These are phyloP conservation scores for Mortierella sp. DNA, from an alignment of 371 early-diverging fungal genomes.

Conservation along the genomic window DNA sequence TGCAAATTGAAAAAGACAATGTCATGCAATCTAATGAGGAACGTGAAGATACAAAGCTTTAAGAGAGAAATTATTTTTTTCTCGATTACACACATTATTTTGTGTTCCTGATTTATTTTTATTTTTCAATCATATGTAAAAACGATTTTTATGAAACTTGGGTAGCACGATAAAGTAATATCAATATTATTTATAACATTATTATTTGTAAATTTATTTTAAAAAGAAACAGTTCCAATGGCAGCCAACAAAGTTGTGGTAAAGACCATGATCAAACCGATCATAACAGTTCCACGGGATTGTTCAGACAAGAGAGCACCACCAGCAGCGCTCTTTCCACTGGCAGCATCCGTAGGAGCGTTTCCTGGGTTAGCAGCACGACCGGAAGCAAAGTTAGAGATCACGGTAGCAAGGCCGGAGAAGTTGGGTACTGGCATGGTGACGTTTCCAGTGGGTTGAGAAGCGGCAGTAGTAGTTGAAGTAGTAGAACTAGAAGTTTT, in stretches of 20 bases:
- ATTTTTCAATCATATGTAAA: constrained; percentile 1
- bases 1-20: too few species aligned
- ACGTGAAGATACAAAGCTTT: too few species aligned
- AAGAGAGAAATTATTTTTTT: too few species aligned
- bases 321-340: not conserved
- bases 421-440: constrained; percentile 17
- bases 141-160: not conserved
- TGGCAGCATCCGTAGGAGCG: constrained; percentile 3
- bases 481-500: constrained; percentile 1
- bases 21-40: too few species aligned
- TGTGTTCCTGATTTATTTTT: constrained; percentile 1
- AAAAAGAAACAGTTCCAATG: constrained; percentile 18
- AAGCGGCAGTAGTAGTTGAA: not conserved
- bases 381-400: constrained; percentile 10
- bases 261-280: constrained; percentile 20
- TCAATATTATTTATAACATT: not conserved
- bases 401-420: constrained; percentile 25
- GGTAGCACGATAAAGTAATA: not conserved
- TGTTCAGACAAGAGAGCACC: not conserved
- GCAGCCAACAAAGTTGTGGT: constrained; percentile 20
- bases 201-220: not conserved
- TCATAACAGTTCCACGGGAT: constrained; percentile 12
- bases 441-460: not conserved
- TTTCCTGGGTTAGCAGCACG: constrained; percentile 18
- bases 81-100: not conserved